Conservation (phyloP, 1,284 basidiomycete genomes). For the Bjerkandera adusta region DNA sequence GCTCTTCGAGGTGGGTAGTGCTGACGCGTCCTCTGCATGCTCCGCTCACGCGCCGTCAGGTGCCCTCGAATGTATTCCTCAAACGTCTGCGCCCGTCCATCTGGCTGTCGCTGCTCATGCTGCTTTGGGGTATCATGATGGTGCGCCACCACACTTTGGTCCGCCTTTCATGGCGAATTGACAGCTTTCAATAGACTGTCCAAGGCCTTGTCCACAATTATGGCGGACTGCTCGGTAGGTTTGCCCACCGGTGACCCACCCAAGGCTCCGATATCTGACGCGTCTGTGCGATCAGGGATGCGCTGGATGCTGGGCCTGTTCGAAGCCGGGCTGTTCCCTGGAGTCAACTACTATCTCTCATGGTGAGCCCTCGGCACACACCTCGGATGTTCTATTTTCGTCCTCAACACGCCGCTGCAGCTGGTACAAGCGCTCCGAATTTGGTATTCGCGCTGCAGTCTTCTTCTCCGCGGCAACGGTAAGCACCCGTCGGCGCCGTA, state of each 20-base stretch:
- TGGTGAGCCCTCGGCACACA: conserved; percentile 41
- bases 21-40: not conserved
- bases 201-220: conserved; percentile 48
- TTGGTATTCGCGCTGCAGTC: conserved; percentile 61
- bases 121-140: conserved; percentile 74
- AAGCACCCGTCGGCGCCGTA: not conserved
- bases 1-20: conserved; percentile 51
- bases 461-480: conserved; percentile 77
- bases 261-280: not conserved
- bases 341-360: conserved; percentile 68
- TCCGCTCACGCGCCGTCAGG: conserved; percentile 29
- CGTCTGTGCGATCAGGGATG: conserved; percentile 40
- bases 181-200: conserved; percentile 39
- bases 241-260: not conserved
- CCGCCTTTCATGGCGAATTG: not conserved
- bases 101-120: conserved; percentile 63
- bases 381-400: not conserved
- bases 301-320: conserved; percentile 66
- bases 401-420: conserved; percentile 14
- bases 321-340: conserved; percentile 70
- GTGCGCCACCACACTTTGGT: conserved; percentile 28
- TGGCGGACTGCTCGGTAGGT: conserved; percentile 58
- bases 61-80: conserved; percentile 69
- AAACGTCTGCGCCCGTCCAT: conserved; percentile 69
- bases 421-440: conserved; percentile 59